These are phyloP conservation scores for Chrysoporthe puriensis DNA, from an alignment of 2,329 filamentous ascomycete genomes.

Conservation along the genomic window DNA sequence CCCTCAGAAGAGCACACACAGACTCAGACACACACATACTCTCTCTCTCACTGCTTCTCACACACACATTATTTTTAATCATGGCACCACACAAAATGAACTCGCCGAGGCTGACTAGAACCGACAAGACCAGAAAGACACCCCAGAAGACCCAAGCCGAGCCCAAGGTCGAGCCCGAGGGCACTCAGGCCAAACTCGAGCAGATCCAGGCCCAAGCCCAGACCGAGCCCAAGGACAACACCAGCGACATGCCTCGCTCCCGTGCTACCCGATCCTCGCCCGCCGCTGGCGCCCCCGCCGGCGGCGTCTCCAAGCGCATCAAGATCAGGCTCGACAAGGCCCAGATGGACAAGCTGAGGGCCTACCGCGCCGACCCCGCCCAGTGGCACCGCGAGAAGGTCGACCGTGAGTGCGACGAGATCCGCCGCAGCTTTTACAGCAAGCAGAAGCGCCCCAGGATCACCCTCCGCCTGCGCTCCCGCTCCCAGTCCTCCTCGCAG, in stretches of 20 bases:
- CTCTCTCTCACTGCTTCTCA: neutral
- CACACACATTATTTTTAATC: neutral
- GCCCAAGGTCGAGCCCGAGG: neutral
- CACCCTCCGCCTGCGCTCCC: neutral
- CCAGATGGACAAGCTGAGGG: neutral
- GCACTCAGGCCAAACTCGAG: neutral
- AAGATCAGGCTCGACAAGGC: neutral
- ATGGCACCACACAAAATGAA: neutral
- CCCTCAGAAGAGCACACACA: too few relatives aligned
- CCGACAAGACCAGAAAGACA: neutral
- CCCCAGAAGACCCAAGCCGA: neutral
- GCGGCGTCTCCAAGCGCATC: neutral
- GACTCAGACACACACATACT: neutral
- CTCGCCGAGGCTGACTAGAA: neutral
- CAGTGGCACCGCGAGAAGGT: constrained; percentile 1
- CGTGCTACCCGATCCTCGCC: neutral
- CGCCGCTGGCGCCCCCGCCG: neutral
- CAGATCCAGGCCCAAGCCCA: neutral
- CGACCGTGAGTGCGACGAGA: constrained; percentile 2
- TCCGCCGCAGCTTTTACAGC: neutral
- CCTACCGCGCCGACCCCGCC: neutral
- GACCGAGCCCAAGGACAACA: neutral
- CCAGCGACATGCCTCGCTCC: neutral
- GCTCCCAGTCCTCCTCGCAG: neutral
- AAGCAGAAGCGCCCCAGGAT: neutral